Percentiles rank a stretch among this genome's conserved stretches.
phyloP scores from a whole-genome alignment of 768 basidiomycete genomes.

The Boletus tylopilopsis region DNA sequence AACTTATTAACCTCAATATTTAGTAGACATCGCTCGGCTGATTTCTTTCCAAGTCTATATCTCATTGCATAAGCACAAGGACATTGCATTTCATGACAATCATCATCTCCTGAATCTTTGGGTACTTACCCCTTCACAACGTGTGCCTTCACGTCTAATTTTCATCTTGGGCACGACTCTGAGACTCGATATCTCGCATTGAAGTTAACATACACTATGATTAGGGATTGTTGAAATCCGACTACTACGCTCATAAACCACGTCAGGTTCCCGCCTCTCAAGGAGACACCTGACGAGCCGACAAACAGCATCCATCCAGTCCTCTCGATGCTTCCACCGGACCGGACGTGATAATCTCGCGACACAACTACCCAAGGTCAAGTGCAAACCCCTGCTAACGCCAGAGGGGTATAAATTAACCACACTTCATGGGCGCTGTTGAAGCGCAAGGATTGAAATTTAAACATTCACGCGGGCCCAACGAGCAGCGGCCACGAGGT shows the following conservation, averaged over 20 bases:
- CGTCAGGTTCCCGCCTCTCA: conserved; percentile 24
- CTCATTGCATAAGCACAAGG: background rate
- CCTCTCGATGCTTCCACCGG: conserved; percentile 16
- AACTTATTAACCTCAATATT: conserved; percentile 2
- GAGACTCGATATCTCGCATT: conserved; percentile 3
- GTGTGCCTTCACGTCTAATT: no score
- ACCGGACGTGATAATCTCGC: conserved; percentile 26
- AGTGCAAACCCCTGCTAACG: conserved; percentile 32
- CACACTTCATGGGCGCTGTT: conserved; percentile 79
- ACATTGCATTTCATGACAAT: background rate
- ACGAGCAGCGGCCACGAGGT: conserved; percentile 88
- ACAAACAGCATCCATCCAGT: conserved; percentile 21
- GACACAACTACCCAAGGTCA: conserved; percentile 56
- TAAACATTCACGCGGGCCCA: conserved; percentile 87
- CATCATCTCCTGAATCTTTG: background rate
- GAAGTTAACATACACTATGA: conserved; percentile 24
- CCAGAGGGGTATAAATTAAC: conserved; percentile 50
- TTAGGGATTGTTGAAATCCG: conserved; percentile 81
- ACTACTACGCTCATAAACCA: conserved; percentile 43
- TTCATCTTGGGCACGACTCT: no score
- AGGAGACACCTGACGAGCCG: conserved; percentile 23
- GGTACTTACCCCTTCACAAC: background rate
- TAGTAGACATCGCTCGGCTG: background rate
- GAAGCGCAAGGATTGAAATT: conserved; percentile 66
- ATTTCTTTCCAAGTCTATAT: background rate